These are phyloP conservation scores for Pyrenochaeta sp. DNA, from an alignment of 2,329 filamentous ascomycete species.

Conservation along the genomic window DNA sequence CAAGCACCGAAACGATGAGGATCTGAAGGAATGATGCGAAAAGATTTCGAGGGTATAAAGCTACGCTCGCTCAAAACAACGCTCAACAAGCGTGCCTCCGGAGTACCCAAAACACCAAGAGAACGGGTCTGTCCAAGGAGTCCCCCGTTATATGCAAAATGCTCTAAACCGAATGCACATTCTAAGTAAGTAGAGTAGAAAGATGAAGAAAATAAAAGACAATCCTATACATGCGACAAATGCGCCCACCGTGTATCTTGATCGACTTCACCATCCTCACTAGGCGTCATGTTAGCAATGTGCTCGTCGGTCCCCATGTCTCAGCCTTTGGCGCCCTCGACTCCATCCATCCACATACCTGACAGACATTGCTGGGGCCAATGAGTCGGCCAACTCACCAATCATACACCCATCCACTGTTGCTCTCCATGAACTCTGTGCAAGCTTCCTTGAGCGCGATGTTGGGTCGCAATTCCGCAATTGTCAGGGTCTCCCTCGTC, in stretches of 20 bases:
- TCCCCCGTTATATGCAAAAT: no score
- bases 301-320: background rate
- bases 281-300: conserved; percentile 29
- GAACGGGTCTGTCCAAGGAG: no score
- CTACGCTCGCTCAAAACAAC: no score
- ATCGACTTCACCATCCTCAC: conserved; percentile 39
- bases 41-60: no score
- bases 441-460: conserved; percentile 82
- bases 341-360: conserved; percentile 14
- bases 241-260: conserved; percentile 40
- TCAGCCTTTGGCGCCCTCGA: background rate
- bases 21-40: no score
- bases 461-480: conserved; percentile 80
- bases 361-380: conserved; percentile 17
- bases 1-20: no score
- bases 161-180: background rate
- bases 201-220: background rate
- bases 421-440: conserved; percentile 82
- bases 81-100: no score
- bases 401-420: conserved; percentile 87
- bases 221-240: conserved; percentile 21
- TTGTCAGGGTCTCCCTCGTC: conserved; percentile 76
- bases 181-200: background rate
- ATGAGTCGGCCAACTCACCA: conserved; percentile 65
- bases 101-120: no score